Conservation (phyloP, 306 rosid genomes). For the Glycine soja region DNA sequence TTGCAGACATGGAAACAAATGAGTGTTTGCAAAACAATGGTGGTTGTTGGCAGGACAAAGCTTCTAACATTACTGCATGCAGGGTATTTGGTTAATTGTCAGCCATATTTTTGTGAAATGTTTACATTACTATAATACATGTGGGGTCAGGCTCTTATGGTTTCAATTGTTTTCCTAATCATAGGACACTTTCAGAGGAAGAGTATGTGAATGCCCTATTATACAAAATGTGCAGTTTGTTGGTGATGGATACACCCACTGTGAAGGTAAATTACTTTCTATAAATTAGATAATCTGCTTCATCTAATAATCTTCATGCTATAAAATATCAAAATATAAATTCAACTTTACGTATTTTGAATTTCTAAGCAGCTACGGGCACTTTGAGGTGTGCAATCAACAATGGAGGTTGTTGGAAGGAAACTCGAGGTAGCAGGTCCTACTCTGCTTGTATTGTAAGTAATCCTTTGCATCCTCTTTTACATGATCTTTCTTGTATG, state of each 20-base stretch:
- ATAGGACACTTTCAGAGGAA: constrained; percentile 94
- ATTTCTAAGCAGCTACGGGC: constrained; percentile 68
- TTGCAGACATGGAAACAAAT: constrained; percentile 83
- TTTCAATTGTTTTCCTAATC: constrained; percentile 30
- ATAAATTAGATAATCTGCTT: constrained; percentile 6
- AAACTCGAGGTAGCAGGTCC: constrained; percentile 57
- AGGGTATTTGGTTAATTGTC: constrained; percentile 61
- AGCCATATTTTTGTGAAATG: constrained; percentile 19
- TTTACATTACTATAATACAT: constrained; percentile 21
- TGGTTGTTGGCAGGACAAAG: constrained; percentile 92
- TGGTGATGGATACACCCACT: constrained; percentile 92
- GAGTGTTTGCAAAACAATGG: constrained; percentile 90
- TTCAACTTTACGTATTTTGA: neutral
- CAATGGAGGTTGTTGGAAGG: constrained; percentile 98
- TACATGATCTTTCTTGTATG: constrained; percentile 10
- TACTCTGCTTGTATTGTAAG: constrained; percentile 96
- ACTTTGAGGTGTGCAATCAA: constrained; percentile 78
- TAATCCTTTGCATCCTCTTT: constrained; percentile 39
- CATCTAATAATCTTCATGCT: neutral
- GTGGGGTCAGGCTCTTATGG: constrained; percentile 19
- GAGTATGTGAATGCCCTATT: constrained; percentile 91
- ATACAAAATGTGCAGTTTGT: constrained; percentile 80
- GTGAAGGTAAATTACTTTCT: constrained; percentile 72
- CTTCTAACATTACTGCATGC: constrained; percentile 88
- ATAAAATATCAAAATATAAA: constrained; percentile 15